phyloP scores from a whole-genome alignment of 139 green algal species.

The Picochlorum sp. region DNA sequence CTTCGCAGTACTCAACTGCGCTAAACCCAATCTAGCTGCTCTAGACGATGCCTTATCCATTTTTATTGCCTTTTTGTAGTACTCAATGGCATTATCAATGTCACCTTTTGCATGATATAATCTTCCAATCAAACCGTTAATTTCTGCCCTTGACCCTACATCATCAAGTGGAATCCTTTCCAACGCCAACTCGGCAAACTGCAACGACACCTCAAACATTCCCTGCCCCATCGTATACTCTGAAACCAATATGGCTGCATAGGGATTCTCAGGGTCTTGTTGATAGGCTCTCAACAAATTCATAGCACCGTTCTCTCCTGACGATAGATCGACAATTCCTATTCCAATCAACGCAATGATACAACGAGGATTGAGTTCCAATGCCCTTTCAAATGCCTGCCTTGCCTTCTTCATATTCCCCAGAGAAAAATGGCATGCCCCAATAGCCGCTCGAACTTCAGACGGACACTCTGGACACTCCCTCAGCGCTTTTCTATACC shows the following conservation, averaged over 20 bases:
- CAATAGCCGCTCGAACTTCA: conserved; percentile 79
- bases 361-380: conserved; percentile 61
- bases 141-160: conserved; percentile 35
- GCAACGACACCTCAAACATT: conserved; percentile 31
- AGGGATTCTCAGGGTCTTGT: conserved; percentile 49
- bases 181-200: conserved; percentile 44
- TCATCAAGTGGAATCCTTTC: conserved; percentile 27
- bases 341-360: conserved; percentile 61
- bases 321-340: conserved; percentile 26
- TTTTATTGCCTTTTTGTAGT: conserved; percentile 44
- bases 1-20: conserved; percentile 53
- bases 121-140: conserved; percentile 40
- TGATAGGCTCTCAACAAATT: conserved; percentile 64
- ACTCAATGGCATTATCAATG: conserved; percentile 16
- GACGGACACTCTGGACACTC: conserved; percentile 56
- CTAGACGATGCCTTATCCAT: conserved; percentile 14
- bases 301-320: conserved; percentile 51
- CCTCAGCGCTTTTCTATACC: conserved; percentile 55
- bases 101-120: conserved; percentile 30
- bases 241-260: conserved; percentile 49
- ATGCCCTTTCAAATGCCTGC: conserved; percentile 51
- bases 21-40: conserved; percentile 53
- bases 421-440: conserved; percentile 54
- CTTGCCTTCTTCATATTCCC: conserved; percentile 45
- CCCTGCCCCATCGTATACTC: conserved; percentile 64